Evolutionary conservation across 257 asterid genomes (phyloP).

Genomic region (Leptodermis oblonga): DNA sequence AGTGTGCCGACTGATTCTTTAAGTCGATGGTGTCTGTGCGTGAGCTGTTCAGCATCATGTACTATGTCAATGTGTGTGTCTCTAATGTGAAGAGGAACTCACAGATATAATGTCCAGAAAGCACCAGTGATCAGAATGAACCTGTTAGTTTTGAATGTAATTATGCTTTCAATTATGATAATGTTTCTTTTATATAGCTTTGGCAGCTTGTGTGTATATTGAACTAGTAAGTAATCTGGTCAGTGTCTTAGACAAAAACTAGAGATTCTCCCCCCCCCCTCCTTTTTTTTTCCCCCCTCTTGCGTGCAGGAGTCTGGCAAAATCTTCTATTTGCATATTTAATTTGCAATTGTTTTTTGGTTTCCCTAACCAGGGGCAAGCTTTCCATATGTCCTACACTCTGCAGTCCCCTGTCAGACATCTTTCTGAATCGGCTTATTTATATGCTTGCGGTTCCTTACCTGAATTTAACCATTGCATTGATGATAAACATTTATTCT

Average conservation of each 20-base stretch:
- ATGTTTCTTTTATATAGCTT: background rate
- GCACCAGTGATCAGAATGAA: background rate
- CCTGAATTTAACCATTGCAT: background rate
- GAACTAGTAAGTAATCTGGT: background rate
- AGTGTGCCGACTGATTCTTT: background rate
- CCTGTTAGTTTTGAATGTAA: background rate
- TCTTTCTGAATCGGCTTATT: background rate
- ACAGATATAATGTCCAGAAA: background rate
- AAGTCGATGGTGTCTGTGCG: background rate
- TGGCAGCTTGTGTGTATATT: background rate
- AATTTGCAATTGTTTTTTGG: background rate
- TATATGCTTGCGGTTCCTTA: background rate
- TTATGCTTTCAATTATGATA: too few relatives aligned
- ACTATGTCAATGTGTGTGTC: background rate
- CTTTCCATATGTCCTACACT: background rate
- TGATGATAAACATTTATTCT: background rate
- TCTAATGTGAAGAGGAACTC: background rate
- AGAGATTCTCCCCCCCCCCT: too few relatives aligned
- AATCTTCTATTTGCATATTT: background rate
- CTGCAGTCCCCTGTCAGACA: background rate
- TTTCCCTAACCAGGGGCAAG: background rate
- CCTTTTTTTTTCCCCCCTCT: too few relatives aligned
- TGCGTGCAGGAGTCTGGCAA: too few relatives aligned
- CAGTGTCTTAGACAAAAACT: too few relatives aligned
- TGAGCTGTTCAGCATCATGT: background rate